Evolutionary conservation across 2,329 filamentous ascomycete species (phyloP).

Genomic region (Trichoderma sp.): DNA sequence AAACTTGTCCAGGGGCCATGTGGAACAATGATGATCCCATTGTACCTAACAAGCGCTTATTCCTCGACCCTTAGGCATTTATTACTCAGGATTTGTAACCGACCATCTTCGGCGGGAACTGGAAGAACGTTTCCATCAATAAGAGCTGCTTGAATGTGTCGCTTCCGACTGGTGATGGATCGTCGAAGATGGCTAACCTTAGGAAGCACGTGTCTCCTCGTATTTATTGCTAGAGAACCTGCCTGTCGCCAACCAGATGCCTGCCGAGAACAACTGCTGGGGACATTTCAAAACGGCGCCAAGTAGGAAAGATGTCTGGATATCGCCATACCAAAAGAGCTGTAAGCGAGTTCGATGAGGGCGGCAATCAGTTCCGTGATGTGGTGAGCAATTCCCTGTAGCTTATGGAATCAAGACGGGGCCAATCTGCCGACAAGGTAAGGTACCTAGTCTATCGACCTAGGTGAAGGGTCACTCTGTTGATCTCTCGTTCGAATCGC

Average conservation of each 20-base stretch:
- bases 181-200: too few species aligned
- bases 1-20: background rate
- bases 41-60: conserved; percentile 17
- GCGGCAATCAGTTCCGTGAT: background rate
- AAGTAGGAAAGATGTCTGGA: background rate
- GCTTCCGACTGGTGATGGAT: too few species aligned
- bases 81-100: conserved; percentile 18
- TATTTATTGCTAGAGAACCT: too few species aligned
- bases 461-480: background rate
- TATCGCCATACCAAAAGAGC: background rate
- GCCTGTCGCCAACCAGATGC: too few species aligned
- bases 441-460: too few species aligned
- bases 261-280: background rate
- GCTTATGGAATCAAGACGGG: background rate
- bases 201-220: too few species aligned
- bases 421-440: too few species aligned
- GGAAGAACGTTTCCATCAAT: background rate
- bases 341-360: conserved; percentile 6
- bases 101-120: background rate
- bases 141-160: background rate
- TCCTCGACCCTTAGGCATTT: background rate
- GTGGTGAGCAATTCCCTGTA: background rate
- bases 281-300: background rate
- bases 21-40: background rate
- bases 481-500: too few species aligned